Conservation (phyloP, 306 rosid species). For the Canavalia gladiata region DNA sequence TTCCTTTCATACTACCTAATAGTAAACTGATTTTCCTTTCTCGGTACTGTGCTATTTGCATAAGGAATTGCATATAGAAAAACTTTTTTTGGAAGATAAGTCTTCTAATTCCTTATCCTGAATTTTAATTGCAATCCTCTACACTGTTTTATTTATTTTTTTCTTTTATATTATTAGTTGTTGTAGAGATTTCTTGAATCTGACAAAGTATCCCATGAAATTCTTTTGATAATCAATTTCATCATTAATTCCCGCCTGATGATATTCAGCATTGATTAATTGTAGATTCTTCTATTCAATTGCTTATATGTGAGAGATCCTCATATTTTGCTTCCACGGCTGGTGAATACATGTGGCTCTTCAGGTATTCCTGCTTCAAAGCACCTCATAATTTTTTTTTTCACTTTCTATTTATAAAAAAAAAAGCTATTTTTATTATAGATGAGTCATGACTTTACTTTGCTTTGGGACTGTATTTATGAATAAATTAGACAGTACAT, state of each 20-base stretch:
- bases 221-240: slow-evolving; percentile 7
- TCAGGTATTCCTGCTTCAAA: slow-evolving; percentile 64
- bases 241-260: slow-evolving; percentile 38
- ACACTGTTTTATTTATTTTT: not conserved
- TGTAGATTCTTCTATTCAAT: slow-evolving; percentile 85
- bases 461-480: slow-evolving; percentile 6
- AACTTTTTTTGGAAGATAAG: not conserved
- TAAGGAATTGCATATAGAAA: not conserved
- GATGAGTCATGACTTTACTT: not conserved
- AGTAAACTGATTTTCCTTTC: slow-evolving; percentile 34
- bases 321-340: slow-evolving; percentile 69
- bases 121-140: not conserved
- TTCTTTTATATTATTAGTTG: not conserved
- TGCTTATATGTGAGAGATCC: slow-evolving; percentile 86
- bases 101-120: slow-evolving; percentile 29
- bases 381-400: slow-evolving; percentile 29
- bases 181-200: slow-evolving; percentile 20
- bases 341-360: slow-evolving; percentile 70
- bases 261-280: slow-evolving; percentile 38
- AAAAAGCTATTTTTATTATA: not conserved
- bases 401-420: not conserved
- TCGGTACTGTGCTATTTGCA: slow-evolving; percentile 8
- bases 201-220: not conserved
- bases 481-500: slow-evolving; percentile 26
- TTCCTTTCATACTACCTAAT: slow-evolving; percentile 39